Base-by-base conservation (phyloP, 768 basidiomycete genomes). In the Russula olivacea region DNA sequence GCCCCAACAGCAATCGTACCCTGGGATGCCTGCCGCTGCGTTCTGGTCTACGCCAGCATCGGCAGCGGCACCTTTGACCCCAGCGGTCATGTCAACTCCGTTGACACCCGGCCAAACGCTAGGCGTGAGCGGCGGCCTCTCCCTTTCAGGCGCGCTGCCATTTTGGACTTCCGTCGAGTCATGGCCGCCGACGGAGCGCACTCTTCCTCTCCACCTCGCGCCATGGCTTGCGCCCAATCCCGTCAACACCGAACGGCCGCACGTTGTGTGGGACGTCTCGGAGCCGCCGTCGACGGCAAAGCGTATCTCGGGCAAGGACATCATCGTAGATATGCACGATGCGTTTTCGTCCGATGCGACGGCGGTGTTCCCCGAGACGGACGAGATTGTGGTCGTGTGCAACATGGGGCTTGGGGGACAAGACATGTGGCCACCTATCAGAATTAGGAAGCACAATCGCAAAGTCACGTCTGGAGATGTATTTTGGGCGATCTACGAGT, bases 221-320 rank as follows among this genome's bases (percentile, higher is more conserved):
- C 66, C 66, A 8, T 66, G 66, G 63, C 58, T 66, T n/a, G 41
- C 49, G 6, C 63, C 66, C 21, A 65, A 65, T 21, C 63, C 62
- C 9, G 32, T 51, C 43, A 47, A 36, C 28, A 7, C 58, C n/a
- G 66, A 63, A 2, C 45, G 59, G 43, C 65, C 65, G 17, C 62
- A 64, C 49, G 28, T 66, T 23, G 40, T 49, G 1, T 66, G 65
- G 65, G 62, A 66, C 54, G 17, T 66, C 25, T 59, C 62, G 6
- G 63, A 59, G 34, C 54, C 62, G 32, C 65, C 65, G 3, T 55
- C 57, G 14, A 58, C 47, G 17, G 65, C 65, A 11, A 55, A 45
- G 45, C 65, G 65, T 36, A 56, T 64, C 25, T 59, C 63, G 11
- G 63, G 65, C 47, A 47, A 64, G 36, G 62, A 66, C 49, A 19